Evolutionary conservation across 768 basidiomycete species (phyloP).

Genomic region (Phylloporus arenicola): DNA sequence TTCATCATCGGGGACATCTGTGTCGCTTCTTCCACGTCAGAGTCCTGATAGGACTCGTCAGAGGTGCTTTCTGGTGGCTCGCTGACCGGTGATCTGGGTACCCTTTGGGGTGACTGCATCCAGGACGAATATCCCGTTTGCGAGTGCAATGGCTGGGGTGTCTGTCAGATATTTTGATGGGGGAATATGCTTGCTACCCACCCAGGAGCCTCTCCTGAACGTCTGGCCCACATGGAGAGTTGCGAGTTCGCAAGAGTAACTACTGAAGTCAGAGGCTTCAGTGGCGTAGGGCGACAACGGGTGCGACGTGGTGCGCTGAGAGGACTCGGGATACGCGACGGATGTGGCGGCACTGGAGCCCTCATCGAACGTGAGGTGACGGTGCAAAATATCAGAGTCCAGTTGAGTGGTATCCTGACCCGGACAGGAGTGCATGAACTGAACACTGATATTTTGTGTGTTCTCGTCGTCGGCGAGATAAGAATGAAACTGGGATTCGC

Average conservation of each 20-base stretch:
- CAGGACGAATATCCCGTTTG: slow-evolving; percentile 11
- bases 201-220: slow-evolving; percentile 25
- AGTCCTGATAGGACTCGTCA: slow-evolving; percentile 26
- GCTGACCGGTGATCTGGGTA: slow-evolving; percentile 25
- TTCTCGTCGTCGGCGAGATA: slow-evolving; percentile 12
- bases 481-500: slow-evolving; percentile 10
- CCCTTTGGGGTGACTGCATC: slow-evolving; percentile 9
- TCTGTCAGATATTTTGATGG: slow-evolving; percentile 15
- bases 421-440: slow-evolving; percentile 26
- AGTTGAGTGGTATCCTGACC: slow-evolving; percentile 19
- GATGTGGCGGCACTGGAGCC: background rate
- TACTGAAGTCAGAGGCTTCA: slow-evolving; percentile 10
- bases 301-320: slow-evolving; percentile 28
- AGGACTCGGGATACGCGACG: slow-evolving; percentile 27
- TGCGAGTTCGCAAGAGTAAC: slow-evolving; percentile 8
- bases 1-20: slow-evolving; percentile 30
- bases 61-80: slow-evolving; percentile 28
- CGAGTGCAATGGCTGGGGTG: slow-evolving; percentile 15
- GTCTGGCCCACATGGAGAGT: slow-evolving; percentile 9
- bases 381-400: slow-evolving; percentile 25
- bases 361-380: slow-evolving; percentile 8
- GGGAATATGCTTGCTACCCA: slow-evolving; percentile 7
- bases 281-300: slow-evolving; percentile 11
- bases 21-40: slow-evolving; percentile 23
- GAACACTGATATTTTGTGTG: slow-evolving; percentile 27